Base-by-base conservation (phyloP, 1,284 basidiomycete species). In the Trametes polyzona region DNA sequence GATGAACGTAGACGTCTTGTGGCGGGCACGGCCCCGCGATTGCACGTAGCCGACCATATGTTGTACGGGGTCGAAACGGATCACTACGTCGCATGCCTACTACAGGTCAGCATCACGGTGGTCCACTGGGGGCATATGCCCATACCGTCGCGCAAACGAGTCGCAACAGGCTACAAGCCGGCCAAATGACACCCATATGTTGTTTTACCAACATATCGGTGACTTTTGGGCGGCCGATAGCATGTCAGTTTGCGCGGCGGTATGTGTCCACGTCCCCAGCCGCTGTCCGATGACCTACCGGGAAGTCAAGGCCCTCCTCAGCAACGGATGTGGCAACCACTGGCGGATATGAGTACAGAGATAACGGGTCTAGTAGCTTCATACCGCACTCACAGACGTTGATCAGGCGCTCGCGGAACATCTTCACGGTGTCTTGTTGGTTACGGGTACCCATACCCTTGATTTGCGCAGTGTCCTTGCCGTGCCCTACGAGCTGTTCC, bases 271-370 rank as follows among this genome's bases (percentile, higher is more conserved):
- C 40, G 33, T 30, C 51, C 65, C 55, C 35, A 37, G 11, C 16
- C 47, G 39, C 16, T 23, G 50, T 24, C 29, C 35, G 55, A 14
- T 4, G 52, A 63, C 80, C 50, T 67, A 88, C 88, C 12, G 87
- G 89, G 72, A 95, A 93, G 71, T 95, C 92, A 24, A 95, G 79
- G 0, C 92, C 93, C 75, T 95, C 92, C 73, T 95, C 93, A 0
- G 91, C 93, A 6, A 95, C 92, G 8, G 87, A 86, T 0, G 92
- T 95, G 3, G 92, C 89, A 58, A 95, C 78, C 26, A 95, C 89
- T 91, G 40, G 23, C 8, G 11, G 5, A 33, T 17, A 29, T 41
- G 17, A 47, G 51, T 12, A 40, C 19, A 8, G 6, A 27, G 14
- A 41, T 2, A n/a, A 11, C 10, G 11, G 9, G 0, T 2, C 27